Percentiles rank a stretch among this genome's conserved stretches.
These are phyloP conservation scores for Fusarium torulosum DNA, from an alignment of 2,329 filamentous ascomycete genomes.

Conservation along the genomic window DNA sequence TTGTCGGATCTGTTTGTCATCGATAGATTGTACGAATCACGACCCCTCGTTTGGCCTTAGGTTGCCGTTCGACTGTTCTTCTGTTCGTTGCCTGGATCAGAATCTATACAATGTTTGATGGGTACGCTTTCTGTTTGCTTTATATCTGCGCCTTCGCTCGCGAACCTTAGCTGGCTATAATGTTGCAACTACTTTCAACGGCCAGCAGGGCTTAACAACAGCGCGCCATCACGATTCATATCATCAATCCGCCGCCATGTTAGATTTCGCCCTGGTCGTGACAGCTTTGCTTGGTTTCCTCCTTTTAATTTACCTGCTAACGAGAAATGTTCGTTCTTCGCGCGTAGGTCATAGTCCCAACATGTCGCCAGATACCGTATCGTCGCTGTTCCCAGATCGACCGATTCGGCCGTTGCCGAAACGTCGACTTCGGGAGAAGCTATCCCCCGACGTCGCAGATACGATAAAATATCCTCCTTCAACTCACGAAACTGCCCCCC, in stretches of 20 bases:
- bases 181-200: constrained; percentile 7
- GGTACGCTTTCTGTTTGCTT: constrained; percentile 54
- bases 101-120: constrained; percentile 56
- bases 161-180: constrained; percentile 19
- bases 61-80: constrained; percentile 37
- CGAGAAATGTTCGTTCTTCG: constrained; percentile 33
- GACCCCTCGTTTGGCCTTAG: constrained; percentile 23
- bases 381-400: constrained; percentile 86
- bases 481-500: constrained; percentile 75
- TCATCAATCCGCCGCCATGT: constrained; percentile 26
- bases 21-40: constrained; percentile 24
- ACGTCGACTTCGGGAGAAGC: constrained; percentile 85
- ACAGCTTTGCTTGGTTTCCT: constrained; percentile 24
- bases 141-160: constrained; percentile 5
- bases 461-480: constrained; percentile 85
- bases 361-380: constrained; percentile 81
- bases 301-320: constrained; percentile 49
- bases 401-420: constrained; percentile 94
- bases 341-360: constrained; percentile 60
- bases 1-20: constrained; percentile 22
- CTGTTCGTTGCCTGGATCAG: constrained; percentile 38
- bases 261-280: constrained; percentile 27
- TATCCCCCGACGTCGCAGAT: constrained; percentile 86
- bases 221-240: constrained; percentile 11
- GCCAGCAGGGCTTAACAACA: constrained; percentile 12